phyloP scores from a whole-genome alignment of 106 monocot species.

The Amphibolis antarctica region DNA sequence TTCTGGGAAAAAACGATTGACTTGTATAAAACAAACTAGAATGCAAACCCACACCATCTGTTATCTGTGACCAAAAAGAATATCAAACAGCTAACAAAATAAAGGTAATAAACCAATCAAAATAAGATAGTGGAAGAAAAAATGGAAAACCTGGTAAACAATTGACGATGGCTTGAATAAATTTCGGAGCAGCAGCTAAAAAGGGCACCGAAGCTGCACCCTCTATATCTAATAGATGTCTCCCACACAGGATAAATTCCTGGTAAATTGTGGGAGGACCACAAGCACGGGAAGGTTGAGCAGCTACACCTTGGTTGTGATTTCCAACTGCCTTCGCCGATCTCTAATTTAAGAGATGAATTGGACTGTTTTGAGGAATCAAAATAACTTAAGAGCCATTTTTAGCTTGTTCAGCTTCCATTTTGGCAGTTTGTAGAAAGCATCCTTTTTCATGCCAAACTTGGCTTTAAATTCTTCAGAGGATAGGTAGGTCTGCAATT shows the following conservation, averaged over 20 bases:
- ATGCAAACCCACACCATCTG: constrained; percentile 20
- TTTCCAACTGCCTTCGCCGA: not conserved
- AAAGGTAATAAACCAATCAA: not conserved
- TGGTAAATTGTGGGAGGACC: not conserved
- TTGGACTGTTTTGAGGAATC: not conserved
- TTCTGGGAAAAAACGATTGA: not conserved
- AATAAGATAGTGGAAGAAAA: not conserved
- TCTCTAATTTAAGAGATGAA: not conserved
- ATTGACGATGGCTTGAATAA: not conserved
- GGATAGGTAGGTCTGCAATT: constrained; percentile 71
- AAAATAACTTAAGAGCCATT: constrained; percentile 47
- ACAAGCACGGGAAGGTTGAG: not conserved
- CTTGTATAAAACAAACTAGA: constrained; percentile 12
- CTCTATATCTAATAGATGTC: constrained; percentile 5
- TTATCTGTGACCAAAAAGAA: constrained; percentile 15
- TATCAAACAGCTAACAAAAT: constrained; percentile 15
- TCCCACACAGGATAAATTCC: not conserved
- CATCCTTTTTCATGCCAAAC: constrained; percentile 62
- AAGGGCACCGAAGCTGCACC: constrained; percentile 21
- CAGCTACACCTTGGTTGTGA: too few relatives aligned
- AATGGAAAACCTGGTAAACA: constrained; percentile 9
- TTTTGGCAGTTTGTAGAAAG: constrained; percentile 70
- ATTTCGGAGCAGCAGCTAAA: constrained; percentile 26
- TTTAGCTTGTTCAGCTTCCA: constrained; percentile 88
- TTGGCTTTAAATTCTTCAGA: constrained; percentile 70